Evolutionary conservation across 1,284 basidiomycete species (phyloP).

Genomic region (Marasmius fiardii): DNA sequence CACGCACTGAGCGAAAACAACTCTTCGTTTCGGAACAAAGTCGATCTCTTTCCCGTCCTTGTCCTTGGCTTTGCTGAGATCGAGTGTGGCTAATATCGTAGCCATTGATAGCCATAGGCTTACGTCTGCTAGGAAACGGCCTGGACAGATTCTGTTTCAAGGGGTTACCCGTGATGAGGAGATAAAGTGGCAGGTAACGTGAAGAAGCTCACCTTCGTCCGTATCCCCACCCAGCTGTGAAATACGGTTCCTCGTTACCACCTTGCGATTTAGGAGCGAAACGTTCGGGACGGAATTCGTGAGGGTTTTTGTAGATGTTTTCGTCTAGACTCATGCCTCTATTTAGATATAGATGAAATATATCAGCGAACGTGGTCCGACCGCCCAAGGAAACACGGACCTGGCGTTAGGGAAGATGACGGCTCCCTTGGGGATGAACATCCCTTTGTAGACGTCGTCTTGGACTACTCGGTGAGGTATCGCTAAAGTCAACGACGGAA

Average conservation of each 20-base stretch:
- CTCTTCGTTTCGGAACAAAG: not conserved
- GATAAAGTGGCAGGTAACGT: not conserved
- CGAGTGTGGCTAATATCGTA: not conserved
- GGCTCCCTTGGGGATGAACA: not conserved
- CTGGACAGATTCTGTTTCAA: not conserved
- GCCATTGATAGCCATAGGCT: not conserved
- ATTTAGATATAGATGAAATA: not conserved
- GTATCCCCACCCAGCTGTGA: conserved; percentile 1
- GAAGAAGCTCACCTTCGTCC: not conserved
- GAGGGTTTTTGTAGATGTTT: not conserved
- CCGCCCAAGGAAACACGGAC: not conserved
- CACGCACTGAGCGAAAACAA: not conserved
- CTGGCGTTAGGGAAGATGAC: not conserved
- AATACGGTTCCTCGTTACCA: not conserved
- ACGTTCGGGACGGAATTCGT: not conserved
- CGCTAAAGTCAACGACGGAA: not conserved
- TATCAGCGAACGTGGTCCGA: no score
- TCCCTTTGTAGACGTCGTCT: not conserved
- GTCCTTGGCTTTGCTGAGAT: not conserved
- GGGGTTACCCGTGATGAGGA: not conserved
- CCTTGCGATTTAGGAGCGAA: conserved; percentile 1
- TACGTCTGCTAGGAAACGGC: not conserved
- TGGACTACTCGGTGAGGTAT: not conserved
- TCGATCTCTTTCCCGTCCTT: not conserved
- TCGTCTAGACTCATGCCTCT: conserved; percentile 3